Evolutionary conservation across 306 rosid species (phyloP).

Genomic region (Elaeagnus macrophylla): DNA sequence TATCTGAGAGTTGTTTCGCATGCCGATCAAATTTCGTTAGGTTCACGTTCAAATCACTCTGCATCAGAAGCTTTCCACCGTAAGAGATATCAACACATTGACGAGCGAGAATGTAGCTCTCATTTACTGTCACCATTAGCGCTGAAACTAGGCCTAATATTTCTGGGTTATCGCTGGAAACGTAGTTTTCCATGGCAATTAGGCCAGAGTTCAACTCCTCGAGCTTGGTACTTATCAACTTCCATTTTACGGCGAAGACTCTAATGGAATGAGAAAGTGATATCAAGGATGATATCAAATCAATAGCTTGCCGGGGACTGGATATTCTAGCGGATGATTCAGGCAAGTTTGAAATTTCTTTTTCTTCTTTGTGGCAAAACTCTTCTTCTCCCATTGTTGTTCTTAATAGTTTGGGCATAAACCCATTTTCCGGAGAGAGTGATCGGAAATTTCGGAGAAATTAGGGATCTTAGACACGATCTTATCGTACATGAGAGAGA

Average conservation of each 20-base stretch:
- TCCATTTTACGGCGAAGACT: constrained; percentile 77
- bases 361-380: constrained; percentile 13
- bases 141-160: constrained; percentile 31
- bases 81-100: constrained; percentile 71
- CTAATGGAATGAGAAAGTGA: constrained; percentile 51
- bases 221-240: constrained; percentile 49
- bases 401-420: constrained; percentile 22
- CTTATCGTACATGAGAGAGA: constrained; percentile 8
- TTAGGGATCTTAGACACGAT: constrained; percentile 17
- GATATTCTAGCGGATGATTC: constrained; percentile 23
- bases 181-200: constrained; percentile 49
- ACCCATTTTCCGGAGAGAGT: constrained; percentile 35
- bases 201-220: constrained; percentile 53
- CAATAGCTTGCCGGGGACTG: constrained; percentile 32
- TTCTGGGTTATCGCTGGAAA: constrained; percentile 34
- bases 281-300: constrained; percentile 45
- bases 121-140: constrained; percentile 29
- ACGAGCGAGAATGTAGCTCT: constrained; percentile 56
- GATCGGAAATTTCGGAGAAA: constrained; percentile 26
- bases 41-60: constrained; percentile 70
- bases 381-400: constrained; percentile 43
- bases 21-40: constrained; percentile 47
- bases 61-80: constrained; percentile 92
- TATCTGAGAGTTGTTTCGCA: constrained; percentile 38
- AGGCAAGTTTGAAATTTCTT: constrained; percentile 18